phyloP scores from a whole-genome alignment of 78 protist genomes.

The Paratrimastix pyriformis region DNA sequence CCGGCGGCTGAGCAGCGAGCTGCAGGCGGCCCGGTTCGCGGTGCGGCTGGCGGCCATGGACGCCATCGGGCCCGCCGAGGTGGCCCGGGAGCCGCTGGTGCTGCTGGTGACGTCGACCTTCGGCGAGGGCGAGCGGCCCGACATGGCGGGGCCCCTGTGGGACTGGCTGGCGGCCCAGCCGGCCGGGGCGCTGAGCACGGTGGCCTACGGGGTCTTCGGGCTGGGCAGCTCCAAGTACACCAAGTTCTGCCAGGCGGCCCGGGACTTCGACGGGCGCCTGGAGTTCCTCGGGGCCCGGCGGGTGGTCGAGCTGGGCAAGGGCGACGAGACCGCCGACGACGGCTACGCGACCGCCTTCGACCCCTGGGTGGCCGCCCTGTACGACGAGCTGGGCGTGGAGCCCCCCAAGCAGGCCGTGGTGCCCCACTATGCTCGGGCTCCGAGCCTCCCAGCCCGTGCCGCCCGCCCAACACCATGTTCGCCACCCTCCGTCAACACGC shows the following conservation, averaged over 20 bases:
- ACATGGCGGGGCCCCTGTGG: slow-evolving; percentile 6
- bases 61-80: neutral
- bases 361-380: slow-evolving; percentile 9
- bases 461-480: no score
- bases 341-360: neutral
- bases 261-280: neutral
- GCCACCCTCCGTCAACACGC: no score
- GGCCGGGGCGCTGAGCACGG: neutral
- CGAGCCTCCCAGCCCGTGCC: no score
- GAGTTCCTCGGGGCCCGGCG: slow-evolving; percentile 5
- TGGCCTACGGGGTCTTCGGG: slow-evolving; percentile 29
- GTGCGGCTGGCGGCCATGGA: no score
- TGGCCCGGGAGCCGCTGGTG: neutral
- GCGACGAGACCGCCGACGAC: slow-evolving; percentile 14
- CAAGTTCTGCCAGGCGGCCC: slow-evolving; percentile 18
- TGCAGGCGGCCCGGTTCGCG: no score
- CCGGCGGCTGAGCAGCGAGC: neutral
- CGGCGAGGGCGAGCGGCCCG: slow-evolving; percentile 29
- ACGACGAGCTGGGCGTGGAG: slow-evolving; percentile 10
- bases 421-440: no score
- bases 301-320: slow-evolving; percentile 2
- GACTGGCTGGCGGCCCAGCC: neutral
- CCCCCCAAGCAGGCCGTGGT: no score
- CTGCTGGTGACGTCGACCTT: slow-evolving; percentile 25
- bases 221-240: slow-evolving; percentile 28